Conservation (phyloP, 148 eudicot species). For the Vaccinium darrowii region DNA sequence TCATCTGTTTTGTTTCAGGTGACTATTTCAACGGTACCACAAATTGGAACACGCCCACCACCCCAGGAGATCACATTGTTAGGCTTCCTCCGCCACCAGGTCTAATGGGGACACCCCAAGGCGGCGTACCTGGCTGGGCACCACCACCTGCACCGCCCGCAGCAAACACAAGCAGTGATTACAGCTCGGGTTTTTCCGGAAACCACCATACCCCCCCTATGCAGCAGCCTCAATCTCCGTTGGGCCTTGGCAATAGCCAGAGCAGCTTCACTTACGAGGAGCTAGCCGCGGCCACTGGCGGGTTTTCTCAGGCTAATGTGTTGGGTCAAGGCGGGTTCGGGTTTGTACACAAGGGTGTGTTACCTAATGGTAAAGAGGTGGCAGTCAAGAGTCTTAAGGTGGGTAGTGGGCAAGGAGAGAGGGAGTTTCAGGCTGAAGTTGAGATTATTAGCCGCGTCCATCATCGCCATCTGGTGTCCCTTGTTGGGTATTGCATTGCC, state of each 20-base stretch:
- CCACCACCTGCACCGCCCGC: conserved; percentile 4
- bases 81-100: conserved; percentile 28
- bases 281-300: conserved; percentile 33
- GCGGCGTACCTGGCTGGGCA: conserved; percentile 20
- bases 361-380: conserved; percentile 39
- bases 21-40: conserved; percentile 6
- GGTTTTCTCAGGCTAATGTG: conserved; percentile 36
- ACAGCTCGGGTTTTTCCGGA: conserved; percentile 20
- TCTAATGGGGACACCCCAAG: conserved; percentile 24
- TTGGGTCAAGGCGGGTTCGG: conserved; percentile 51
- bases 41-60: conserved; percentile 4
- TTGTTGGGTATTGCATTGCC: conserved; percentile 53
- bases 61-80: conserved; percentile 26
- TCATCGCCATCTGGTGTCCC: conserved; percentile 61
- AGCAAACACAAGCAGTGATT: conserved; percentile 17
- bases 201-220: background rate
- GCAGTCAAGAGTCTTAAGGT: conserved; percentile 52
- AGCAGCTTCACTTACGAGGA: conserved; percentile 39
- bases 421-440: conserved; percentile 59
- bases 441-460: conserved; percentile 55
- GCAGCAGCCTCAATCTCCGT: conserved; percentile 10
- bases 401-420: conserved; percentile 56
- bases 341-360: conserved; percentile 45
- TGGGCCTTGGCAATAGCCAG: conserved; percentile 17
- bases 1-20: background rate